phyloP scores from a whole-genome alignment of 2,329 filamentous ascomycete genomes.

The Ophiostoma novo-ulmi region DNA sequence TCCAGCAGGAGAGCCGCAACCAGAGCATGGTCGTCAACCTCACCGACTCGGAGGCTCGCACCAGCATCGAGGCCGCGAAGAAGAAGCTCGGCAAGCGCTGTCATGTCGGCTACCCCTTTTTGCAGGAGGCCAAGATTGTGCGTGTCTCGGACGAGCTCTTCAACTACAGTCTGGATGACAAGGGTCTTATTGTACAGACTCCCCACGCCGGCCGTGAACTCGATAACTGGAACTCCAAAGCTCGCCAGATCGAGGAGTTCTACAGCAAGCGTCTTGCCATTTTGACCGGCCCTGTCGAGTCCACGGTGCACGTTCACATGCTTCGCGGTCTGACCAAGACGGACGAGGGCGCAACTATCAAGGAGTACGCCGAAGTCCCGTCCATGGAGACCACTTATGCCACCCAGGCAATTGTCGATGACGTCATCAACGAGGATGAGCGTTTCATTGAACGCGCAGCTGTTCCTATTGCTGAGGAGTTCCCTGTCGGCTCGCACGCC shows the following conservation, averaged over 20 bases:
- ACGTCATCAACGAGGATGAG: slow-evolving; percentile 83
- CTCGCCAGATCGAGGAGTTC: slow-evolving; percentile 73
- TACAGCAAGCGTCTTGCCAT: slow-evolving; percentile 91
- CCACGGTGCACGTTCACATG: slow-evolving; percentile 87
- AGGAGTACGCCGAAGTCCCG: slow-evolving; percentile 82
- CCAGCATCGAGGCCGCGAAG: slow-evolving; percentile 67
- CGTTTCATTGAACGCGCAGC: slow-evolving; percentile 88
- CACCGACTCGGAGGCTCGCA: slow-evolving; percentile 64
- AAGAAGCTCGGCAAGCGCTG: slow-evolving; percentile 77
- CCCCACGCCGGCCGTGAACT: slow-evolving; percentile 74
- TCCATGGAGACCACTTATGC: slow-evolving; percentile 87
- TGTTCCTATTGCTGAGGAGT: slow-evolving; percentile 86
- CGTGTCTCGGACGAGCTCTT: slow-evolving; percentile 92
- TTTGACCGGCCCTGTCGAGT: slow-evolving; percentile 79
- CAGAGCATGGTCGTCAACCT: slow-evolving; percentile 93
- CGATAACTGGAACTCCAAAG: slow-evolving; percentile 76
- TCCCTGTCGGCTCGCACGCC: slow-evolving; percentile 71
- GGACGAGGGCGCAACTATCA: slow-evolving; percentile 82
- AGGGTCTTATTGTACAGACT: slow-evolving; percentile 60
- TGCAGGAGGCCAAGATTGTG: slow-evolving; percentile 87
- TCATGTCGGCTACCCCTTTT: slow-evolving; percentile 88
- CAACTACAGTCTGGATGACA: slow-evolving; percentile 68
- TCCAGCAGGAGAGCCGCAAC: slow-evolving; percentile 92
- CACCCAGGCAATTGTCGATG: slow-evolving; percentile 83
- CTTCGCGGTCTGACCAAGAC: slow-evolving; percentile 86